Percentiles rank a stretch among this genome's conserved stretches.
Evolutionary conservation across 768 basidiomycete genomes (phyloP).

Genomic region (Mycena floridula): DNA sequence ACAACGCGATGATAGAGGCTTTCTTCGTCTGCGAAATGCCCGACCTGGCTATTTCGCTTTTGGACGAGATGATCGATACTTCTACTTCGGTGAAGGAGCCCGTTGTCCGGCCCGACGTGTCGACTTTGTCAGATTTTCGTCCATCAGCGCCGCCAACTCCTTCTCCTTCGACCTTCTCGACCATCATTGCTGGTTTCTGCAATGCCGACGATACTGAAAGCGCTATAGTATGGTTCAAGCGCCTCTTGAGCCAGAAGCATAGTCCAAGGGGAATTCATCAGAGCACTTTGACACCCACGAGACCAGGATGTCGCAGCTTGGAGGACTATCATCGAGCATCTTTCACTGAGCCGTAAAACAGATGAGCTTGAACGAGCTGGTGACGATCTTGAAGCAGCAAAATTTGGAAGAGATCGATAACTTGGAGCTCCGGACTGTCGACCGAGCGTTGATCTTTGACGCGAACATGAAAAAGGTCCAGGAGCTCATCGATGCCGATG

Average conservation of each 20-base stretch:
- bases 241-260: constrained; percentile 42
- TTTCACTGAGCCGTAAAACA: constrained; percentile 42
- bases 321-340: constrained; percentile 50
- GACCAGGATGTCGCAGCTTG: constrained; percentile 53
- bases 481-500: not conserved
- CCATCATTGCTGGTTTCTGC: constrained; percentile 63
- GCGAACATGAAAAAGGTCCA: not conserved
- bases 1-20: constrained; percentile 72
- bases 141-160: constrained; percentile 47
- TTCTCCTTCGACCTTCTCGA: constrained; percentile 55
- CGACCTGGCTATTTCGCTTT: constrained; percentile 54
- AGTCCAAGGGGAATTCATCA: constrained; percentile 30
- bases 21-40: constrained; percentile 63
- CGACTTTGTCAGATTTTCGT: constrained; percentile 25
- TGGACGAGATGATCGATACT: constrained; percentile 67
- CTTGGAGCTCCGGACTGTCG: constrained; percentile 26
- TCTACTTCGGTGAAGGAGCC: constrained; percentile 10
- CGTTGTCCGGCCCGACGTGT: constrained; percentile 3
- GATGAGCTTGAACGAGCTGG: constrained; percentile 53
- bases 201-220: constrained; percentile 51
- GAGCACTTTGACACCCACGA: constrained; percentile 34
- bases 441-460: constrained; percentile 13
- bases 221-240: constrained; percentile 68
- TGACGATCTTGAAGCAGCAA: constrained; percentile 16
- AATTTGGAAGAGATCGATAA: constrained; percentile 23